Evolutionary conservation across 495 filamentous ascomycete genomes (phyloP).

Genomic region (Staphylotrichum longicolle): DNA sequence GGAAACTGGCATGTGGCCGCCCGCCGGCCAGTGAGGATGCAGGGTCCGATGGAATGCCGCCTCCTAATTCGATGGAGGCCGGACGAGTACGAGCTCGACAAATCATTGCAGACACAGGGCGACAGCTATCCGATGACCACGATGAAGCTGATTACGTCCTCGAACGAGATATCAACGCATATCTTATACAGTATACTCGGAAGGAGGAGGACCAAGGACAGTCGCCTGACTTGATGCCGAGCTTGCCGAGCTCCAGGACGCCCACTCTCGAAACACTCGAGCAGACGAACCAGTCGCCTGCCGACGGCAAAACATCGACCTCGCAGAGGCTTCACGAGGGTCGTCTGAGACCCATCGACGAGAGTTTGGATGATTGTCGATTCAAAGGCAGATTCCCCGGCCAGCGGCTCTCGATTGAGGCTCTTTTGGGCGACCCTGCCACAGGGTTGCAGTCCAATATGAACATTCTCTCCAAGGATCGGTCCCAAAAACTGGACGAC

Average conservation of each 20-base stretch:
- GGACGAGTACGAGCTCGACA: not conserved
- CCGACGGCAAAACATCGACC: not conserved
- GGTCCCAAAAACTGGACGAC: too few relatives aligned
- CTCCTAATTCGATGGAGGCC: too few relatives aligned
- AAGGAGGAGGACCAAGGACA: not conserved
- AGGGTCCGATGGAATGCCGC: too few relatives aligned
- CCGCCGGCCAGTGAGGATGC: too few relatives aligned
- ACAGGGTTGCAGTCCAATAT: too few relatives aligned
- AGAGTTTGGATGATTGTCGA: slow-evolving; percentile 14
- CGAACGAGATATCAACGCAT: slow-evolving; percentile 25
- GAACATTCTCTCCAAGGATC: not conserved
- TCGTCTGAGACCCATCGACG: slow-evolving; percentile 14
- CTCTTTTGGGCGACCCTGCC: slow-evolving; percentile 3
- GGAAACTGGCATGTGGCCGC: not conserved
- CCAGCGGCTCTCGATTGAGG: slow-evolving; percentile 19
- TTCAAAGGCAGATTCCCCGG: slow-evolving; percentile 27
- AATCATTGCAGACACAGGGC: not conserved
- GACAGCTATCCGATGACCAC: not conserved
- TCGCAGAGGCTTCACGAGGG: slow-evolving; percentile 2
- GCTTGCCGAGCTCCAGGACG: too few relatives aligned
- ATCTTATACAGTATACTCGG: slow-evolving; percentile 24
- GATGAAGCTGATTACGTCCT: slow-evolving; percentile 13
- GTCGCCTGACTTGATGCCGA: too few relatives aligned
- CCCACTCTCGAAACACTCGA: too few relatives aligned
- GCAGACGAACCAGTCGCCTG: too few relatives aligned